Conservation (phyloP, 2,329 filamentous ascomycete species). For the Pseudogymnoascus sp. region DNA sequence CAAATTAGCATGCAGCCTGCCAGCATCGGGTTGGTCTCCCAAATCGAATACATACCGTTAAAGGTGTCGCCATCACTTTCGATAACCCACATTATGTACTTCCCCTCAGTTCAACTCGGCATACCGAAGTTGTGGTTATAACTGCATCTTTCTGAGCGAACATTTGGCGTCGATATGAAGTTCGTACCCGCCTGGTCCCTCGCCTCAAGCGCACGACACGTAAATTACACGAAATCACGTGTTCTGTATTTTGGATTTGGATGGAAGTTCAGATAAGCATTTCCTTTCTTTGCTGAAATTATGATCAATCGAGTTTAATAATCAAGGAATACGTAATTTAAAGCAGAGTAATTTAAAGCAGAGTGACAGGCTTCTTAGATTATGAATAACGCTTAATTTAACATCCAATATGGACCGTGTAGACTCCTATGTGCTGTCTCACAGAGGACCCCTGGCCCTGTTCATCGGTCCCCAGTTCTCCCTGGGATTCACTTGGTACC, state of each 20-base stretch:
- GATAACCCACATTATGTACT: conserved; percentile 40
- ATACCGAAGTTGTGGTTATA: background rate
- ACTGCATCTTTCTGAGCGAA: background rate
- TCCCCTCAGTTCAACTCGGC: background rate
- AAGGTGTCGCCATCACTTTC: conserved; percentile 49
- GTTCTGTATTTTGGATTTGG: background rate
- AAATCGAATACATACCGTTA: conserved; percentile 30
- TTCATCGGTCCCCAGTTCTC: conserved; percentile 80
- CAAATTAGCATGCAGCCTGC: conserved; percentile 15
- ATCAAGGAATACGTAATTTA: background rate
- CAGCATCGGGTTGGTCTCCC: background rate
- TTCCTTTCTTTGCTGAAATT: background rate
- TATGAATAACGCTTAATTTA: background rate
- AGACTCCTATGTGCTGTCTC: background rate
- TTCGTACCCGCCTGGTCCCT: background rate
- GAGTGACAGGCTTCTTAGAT: background rate
- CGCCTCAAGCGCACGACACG: background rate
- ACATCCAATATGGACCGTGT: background rate
- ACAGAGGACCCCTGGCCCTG: conserved; percentile 21
- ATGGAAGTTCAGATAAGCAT: background rate
- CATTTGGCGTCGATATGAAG: background rate
- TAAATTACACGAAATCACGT: conserved; percentile 5
- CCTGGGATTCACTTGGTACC: conserved; percentile 84
- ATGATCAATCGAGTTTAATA: background rate
- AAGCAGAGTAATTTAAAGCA: background rate